Evolutionary conservation across 345 rosid species (phyloP), one percentile per base, ranked within the genome.

Genomic region (Populus tremula): DNA sequence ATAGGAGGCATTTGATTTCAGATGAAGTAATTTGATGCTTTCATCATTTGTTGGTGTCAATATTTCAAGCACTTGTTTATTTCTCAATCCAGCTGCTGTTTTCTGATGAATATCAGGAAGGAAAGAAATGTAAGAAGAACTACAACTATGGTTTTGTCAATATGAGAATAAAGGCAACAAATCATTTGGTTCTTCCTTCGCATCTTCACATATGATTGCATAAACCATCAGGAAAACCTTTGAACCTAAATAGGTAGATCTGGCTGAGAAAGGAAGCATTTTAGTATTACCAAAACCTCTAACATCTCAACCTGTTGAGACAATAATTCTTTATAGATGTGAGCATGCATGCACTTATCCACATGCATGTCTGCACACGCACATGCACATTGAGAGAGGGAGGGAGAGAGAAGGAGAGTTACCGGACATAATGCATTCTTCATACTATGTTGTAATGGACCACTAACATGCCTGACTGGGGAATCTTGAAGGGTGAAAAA

Each of bases 401-500:
- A 62, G 59, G 18, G 49, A 45, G 4, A 35, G 67, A 50, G 68
- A 39, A 64, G 81, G 80, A 77, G 64, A 66, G 76, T 86, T 87
- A 92, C 97, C 90, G 81, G 78, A 83, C 71, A 79, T 61, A 81
- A 70, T 38, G 90, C 80, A 81, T 70, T 80, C 81, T 88, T 87
- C 84, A 77, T 70, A 71, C 79, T 83, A 77, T 82, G 75, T 73
- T 86, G 85, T 74, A 87, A 65, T 76, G 85, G 76, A 83, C 74
- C 78, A 75, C 80, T 75, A 70, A 77, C 77, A 79, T 87, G 87
- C 81, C 80, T 86, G 27, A 84, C 75, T 56, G 89, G 67, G 72
- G 90, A 80, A 79, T 88, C 94, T 71, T 89, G 89, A 76, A 88
- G 87, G 45, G 90, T 70, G 13, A 75, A 88, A 85, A 91, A 90